These are phyloP conservation scores for Krasilnikovozyma curviuscula DNA, from an alignment of 768 basidiomycete genomes.

Conservation along the genomic window DNA sequence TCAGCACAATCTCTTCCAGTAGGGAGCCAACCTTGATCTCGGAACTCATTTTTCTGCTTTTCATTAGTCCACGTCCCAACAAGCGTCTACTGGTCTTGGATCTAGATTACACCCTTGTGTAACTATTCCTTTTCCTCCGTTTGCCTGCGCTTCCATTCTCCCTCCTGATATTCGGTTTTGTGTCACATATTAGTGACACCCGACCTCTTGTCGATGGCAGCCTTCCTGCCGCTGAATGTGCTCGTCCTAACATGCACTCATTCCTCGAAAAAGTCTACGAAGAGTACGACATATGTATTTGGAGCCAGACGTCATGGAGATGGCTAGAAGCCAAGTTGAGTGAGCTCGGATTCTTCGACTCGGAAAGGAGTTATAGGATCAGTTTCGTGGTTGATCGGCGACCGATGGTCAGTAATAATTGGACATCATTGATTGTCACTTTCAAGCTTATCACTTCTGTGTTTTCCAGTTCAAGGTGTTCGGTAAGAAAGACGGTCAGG, in stretches of 20 bases:
- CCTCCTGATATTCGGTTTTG: neutral
- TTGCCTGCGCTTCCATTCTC: neutral
- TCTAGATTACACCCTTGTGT: constrained; percentile 54
- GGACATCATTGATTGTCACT: neutral
- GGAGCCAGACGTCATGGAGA: constrained; percentile 76
- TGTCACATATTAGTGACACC: constrained; percentile 46
- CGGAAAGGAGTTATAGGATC: constrained; percentile 27
- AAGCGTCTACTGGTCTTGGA: constrained; percentile 72
- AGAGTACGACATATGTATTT: constrained; percentile 72
- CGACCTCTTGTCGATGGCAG: constrained; percentile 66
- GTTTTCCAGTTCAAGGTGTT: neutral
- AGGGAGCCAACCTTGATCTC: neutral
- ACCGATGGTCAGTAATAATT: constrained; percentile 35
- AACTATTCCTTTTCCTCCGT: constrained; percentile 15
- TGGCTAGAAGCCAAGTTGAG: constrained; percentile 45
- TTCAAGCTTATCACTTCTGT: neutral
- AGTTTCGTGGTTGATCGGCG: constrained; percentile 58
- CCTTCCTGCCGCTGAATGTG: constrained; percentile 60
- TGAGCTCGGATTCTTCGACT: constrained; percentile 39
- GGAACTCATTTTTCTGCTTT: neutral
- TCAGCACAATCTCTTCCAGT: neutral
- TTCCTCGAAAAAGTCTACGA: constrained; percentile 41
- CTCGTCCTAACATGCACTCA: constrained; percentile 61
- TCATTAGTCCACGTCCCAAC: constrained; percentile 36
- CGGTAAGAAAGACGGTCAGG: neutral